Conservation (phyloP, 257 asterid species). For the Solanum medicagineum region DNA sequence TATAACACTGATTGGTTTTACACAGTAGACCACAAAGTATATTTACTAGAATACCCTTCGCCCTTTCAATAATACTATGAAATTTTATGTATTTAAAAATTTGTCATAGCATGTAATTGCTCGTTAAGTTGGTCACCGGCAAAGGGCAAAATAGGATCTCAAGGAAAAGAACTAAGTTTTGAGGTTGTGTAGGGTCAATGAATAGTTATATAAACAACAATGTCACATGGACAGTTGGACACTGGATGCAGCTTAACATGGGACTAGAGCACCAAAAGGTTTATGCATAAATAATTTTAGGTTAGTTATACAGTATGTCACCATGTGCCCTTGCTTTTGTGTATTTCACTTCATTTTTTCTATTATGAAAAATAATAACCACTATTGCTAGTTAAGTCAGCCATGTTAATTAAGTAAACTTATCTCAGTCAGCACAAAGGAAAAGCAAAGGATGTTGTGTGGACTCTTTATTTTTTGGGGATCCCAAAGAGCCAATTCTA, state of each 20-base stretch:
- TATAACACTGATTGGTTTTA: background rate
- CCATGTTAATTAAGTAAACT: background rate
- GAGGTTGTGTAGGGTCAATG: background rate
- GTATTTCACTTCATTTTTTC: background rate
- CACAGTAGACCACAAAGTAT: background rate
- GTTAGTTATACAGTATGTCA: background rate
- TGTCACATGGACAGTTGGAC: background rate
- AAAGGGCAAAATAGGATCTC: background rate
- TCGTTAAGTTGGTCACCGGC: background rate
- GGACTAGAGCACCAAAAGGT: background rate
- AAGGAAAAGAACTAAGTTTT: background rate
- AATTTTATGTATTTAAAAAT: no score
- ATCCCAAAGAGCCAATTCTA: background rate
- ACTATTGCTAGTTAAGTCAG: background rate
- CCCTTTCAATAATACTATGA: background rate
- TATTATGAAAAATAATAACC: background rate
- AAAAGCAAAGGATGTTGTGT: background rate
- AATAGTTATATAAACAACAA: background rate
- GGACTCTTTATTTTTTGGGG: background rate
- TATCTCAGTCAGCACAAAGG: background rate
- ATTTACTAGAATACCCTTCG: background rate
- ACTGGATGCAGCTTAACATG: background rate
- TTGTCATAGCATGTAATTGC: background rate
- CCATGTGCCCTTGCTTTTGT: background rate
- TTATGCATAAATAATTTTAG: background rate